These are phyloP conservation scores for Miamiensis avidus DNA, from an alignment of 169 alveolate genomes.

Conservation along the genomic window DNA sequence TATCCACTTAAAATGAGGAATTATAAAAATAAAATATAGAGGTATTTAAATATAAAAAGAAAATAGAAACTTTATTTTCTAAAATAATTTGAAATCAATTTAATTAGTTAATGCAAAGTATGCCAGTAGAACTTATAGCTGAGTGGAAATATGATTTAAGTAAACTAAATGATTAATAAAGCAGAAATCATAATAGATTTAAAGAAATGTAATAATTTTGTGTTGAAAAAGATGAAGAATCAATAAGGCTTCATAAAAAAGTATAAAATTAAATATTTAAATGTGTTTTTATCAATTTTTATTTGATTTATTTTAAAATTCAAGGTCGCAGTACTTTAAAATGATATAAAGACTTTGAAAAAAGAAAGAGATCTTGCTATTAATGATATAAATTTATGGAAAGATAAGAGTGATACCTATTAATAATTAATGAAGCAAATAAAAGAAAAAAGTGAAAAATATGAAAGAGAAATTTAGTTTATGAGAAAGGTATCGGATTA, in stretches of 20 bases:
- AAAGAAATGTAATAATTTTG: background rate
- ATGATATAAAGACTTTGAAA: background rate
- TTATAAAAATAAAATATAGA: too few relatives aligned
- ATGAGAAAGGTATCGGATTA: too few relatives aligned
- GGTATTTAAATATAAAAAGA: too few relatives aligned
- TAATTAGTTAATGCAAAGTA: background rate
- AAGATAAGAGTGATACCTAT: background rate
- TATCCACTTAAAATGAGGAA: background rate
- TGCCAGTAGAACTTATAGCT: background rate
- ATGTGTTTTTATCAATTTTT: too few relatives aligned
- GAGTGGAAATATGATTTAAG: background rate
- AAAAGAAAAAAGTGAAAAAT: background rate
- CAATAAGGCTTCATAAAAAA: background rate
- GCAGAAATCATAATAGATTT: background rate
- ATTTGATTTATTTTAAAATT: background rate
- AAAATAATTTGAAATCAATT: too few relatives aligned
- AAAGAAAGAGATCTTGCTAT: too few relatives aligned
- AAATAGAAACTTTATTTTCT: too few relatives aligned
- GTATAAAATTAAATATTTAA: background rate
- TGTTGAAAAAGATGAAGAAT: background rate
- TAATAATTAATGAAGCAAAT: background rate
- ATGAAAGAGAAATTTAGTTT: too few relatives aligned
- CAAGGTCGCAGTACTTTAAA: background rate
- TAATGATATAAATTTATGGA: too few relatives aligned
- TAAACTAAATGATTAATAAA: background rate